Percentiles rank a stretch among this genome's conserved stretches.
Conservation (phyloP, 106 monocot species). For the Xerophyta viscosa region DNA sequence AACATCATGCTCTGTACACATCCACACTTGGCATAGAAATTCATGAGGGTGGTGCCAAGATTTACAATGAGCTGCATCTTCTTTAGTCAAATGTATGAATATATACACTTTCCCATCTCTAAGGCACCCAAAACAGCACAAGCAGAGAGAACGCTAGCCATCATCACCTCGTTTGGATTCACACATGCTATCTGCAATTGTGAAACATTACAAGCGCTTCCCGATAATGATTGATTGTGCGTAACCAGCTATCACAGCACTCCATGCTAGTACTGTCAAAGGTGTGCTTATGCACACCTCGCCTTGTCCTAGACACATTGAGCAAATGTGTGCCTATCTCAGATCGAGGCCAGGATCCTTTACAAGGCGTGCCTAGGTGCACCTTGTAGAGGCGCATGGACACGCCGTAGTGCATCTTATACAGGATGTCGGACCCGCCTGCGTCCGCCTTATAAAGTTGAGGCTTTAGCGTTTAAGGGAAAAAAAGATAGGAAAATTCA, state of each 20-base stretch:
- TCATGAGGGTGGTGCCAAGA: constrained; percentile 58
- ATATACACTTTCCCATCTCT: constrained; percentile 65
- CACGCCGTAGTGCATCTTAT: too few species aligned
- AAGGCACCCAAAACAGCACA: constrained; percentile 60
- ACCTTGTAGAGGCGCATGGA: too few species aligned
- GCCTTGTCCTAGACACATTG: too few species aligned
- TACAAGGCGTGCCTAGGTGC: too few species aligned
- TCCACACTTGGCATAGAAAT: constrained; percentile 75
- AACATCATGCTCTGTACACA: constrained; percentile 36
- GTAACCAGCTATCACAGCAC: constrained; percentile 72
- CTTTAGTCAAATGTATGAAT: constrained; percentile 47
- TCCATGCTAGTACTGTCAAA: too few species aligned
- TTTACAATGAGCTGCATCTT: constrained; percentile 31
- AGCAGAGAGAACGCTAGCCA: constrained; percentile 63
- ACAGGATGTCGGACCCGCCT: too few species aligned
- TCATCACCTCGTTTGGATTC: constrained; percentile 67
- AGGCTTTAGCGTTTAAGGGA: too few species aligned
- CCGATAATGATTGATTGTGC: constrained; percentile 20
- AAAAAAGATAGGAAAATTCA: too few species aligned
- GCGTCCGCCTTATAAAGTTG: too few species aligned
- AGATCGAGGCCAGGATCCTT: too few species aligned
- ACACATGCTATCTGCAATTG: constrained; percentile 35
- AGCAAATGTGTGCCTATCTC: too few species aligned
- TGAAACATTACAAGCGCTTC: constrained; percentile 62
- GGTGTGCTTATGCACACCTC: too few species aligned